Conservation (phyloP, 768 basidiomycete genomes). For the Pleurotus sapidus region DNA sequence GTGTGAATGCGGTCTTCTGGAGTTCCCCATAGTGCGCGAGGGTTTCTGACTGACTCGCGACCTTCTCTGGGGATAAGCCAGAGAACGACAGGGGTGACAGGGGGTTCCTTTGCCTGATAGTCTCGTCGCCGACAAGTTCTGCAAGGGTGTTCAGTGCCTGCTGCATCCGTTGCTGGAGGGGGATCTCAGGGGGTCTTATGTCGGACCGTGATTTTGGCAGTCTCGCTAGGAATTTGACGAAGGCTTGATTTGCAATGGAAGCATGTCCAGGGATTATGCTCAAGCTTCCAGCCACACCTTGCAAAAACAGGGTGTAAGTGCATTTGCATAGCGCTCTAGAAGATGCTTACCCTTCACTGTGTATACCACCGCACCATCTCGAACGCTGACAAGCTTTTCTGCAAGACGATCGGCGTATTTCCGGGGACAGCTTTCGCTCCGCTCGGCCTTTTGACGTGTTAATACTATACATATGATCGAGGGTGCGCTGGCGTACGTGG, state of each 20-base stretch:
- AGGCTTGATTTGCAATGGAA: slow-evolving; percentile 62
- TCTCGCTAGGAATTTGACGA: slow-evolving; percentile 58
- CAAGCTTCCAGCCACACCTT: slow-evolving; percentile 56
- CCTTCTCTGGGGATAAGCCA: slow-evolving; percentile 49
- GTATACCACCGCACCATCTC: slow-evolving; percentile 49
- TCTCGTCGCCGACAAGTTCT: slow-evolving; percentile 43
- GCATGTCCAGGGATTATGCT: slow-evolving; percentile 53
- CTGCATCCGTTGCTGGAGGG: slow-evolving; percentile 48
- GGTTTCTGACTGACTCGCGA: slow-evolving; percentile 48
- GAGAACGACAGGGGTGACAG: slow-evolving; percentile 67
- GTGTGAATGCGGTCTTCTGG: slow-evolving; percentile 46
- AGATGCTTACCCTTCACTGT: slow-evolving; percentile 53
- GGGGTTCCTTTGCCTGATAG: slow-evolving; percentile 50
- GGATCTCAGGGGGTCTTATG: slow-evolving; percentile 30
- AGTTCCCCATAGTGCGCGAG: slow-evolving; percentile 45
- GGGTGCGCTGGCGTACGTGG: slow-evolving; percentile 44
- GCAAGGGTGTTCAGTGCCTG: slow-evolving; percentile 52
- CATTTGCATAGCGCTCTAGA: no score
- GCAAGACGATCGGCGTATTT: slow-evolving; percentile 55
- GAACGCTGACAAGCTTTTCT: slow-evolving; percentile 45
- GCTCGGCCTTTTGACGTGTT: slow-evolving; percentile 48
- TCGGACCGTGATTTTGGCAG: slow-evolving; percentile 50
- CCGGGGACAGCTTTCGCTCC: slow-evolving; percentile 48
- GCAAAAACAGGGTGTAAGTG: neutral
- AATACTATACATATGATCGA: slow-evolving; percentile 4